These are phyloP conservation scores for Pleurotus giganteus DNA, from an alignment of 768 basidiomycete genomes.

Conservation along the genomic window DNA sequence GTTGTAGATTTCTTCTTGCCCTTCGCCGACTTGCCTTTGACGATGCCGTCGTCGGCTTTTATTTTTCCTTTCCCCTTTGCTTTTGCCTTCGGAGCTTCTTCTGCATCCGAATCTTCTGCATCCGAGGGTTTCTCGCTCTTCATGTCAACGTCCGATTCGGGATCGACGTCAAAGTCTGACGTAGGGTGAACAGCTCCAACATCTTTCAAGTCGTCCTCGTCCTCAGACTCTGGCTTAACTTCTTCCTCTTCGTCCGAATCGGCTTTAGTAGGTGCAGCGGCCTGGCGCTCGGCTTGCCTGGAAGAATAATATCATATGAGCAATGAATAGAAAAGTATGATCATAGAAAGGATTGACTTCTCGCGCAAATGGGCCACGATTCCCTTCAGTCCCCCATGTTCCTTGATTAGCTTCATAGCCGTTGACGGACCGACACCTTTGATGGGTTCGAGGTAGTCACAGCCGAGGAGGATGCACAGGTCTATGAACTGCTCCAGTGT, in stretches of 20 bases:
- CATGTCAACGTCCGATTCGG: not conserved
- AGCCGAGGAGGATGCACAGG: constrained; percentile 93
- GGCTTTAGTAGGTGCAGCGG: constrained; percentile 35
- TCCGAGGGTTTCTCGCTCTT: not conserved
- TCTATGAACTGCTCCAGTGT: constrained; percentile 75
- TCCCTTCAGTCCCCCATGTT: constrained; percentile 67
- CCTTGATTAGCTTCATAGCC: constrained; percentile 88
- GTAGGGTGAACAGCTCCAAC: not conserved
- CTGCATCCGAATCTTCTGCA: not conserved
- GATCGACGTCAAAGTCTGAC: constrained; percentile 1
- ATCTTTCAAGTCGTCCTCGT: constrained; percentile 15
- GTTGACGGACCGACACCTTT: constrained; percentile 95
- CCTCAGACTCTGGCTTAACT: constrained; percentile 13
- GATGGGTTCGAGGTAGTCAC: constrained; percentile 99
- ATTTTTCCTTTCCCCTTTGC: constrained; percentile 23
- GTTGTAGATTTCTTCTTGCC: constrained; percentile 36
- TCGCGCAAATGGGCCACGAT: constrained; percentile 78
- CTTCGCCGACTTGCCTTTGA: constrained; percentile 33
- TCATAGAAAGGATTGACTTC: constrained; percentile 46
- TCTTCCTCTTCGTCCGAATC: constrained; percentile 23
- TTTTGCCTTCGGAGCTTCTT: constrained; percentile 17
- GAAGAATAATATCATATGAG: not conserved
- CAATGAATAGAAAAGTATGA: not conserved
- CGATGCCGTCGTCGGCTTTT: constrained; percentile 39
- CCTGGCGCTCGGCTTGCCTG: constrained; percentile 39